phyloP scores from a whole-genome alignment of 345 rosid species.

The Eucalyptus sp. region DNA sequence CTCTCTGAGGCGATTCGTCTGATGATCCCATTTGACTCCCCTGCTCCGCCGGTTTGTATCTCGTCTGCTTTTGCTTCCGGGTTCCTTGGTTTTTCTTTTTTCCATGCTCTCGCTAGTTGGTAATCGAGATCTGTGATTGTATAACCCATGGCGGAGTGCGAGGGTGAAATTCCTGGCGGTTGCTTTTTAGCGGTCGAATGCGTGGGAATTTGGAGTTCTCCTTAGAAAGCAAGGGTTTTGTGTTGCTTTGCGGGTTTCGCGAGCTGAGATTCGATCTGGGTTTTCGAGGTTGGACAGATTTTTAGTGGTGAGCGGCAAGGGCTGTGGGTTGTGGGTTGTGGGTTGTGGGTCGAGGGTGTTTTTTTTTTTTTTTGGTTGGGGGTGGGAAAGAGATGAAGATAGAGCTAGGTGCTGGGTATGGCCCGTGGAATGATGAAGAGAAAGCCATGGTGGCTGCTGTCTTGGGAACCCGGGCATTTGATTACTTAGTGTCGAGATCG shows the following conservation, averaged over 20 bases:
- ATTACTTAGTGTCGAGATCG: conserved; percentile 61
- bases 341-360: not conserved
- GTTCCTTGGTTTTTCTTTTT: not conserved
- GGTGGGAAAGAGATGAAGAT: conserved; percentile 28
- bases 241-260: not conserved
- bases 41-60: not conserved
- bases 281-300: not conserved
- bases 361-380: not conserved
- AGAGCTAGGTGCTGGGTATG: conserved; percentile 41
- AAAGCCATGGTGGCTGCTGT: conserved; percentile 55
- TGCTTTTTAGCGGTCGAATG: not conserved
- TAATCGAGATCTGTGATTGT: not conserved
- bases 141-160: not conserved
- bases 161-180: not conserved
- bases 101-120: not conserved
- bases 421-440: conserved; percentile 72
- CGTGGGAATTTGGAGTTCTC: not conserved
- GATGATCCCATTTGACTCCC: not conserved
- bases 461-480: conserved; percentile 67
- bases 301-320: not conserved
- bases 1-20: not conserved
- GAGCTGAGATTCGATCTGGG: not conserved
- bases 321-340: not conserved
- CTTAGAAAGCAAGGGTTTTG: not conserved
- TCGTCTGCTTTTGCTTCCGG: not conserved